These are phyloP conservation scores for Aureobasidium sp. DNA, from an alignment of 2,329 filamentous ascomycete species.

Conservation along the genomic window DNA sequence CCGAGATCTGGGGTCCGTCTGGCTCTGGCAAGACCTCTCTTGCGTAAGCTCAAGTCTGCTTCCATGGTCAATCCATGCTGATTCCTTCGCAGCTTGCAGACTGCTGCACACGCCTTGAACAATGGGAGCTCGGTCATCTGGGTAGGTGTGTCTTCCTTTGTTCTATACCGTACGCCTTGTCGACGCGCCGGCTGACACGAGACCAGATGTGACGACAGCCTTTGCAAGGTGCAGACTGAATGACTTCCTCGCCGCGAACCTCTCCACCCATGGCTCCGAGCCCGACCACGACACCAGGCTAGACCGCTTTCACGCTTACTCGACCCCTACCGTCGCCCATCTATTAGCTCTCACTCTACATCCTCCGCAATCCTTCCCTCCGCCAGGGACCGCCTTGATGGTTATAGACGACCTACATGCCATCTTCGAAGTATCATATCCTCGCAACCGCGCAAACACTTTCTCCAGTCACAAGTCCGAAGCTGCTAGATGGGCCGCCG, in stretches of 20 bases:
- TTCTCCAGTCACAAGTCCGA: constrained; percentile 24
- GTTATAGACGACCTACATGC: constrained; percentile 72
- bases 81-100: constrained; percentile 51
- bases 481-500: constrained; percentile 40
- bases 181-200: not conserved
- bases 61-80: not conserved
- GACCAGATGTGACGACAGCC: constrained; percentile 41
- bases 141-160: constrained; percentile 57
- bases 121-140: constrained; percentile 61
- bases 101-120: constrained; percentile 55
- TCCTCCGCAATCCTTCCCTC: constrained; percentile 56
- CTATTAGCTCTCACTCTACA: constrained; percentile 64
- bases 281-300: constrained; percentile 4
- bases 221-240: constrained; percentile 42
- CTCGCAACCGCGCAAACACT: constrained; percentile 38
- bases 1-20: constrained; percentile 81
- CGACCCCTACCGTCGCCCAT: constrained; percentile 51
- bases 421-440: constrained; percentile 69
- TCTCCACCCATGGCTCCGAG: constrained; percentile 6
- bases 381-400: constrained; percentile 56
- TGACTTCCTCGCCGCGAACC: constrained; percentile 27
- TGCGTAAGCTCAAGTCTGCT: constrained; percentile 49
- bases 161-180: not conserved
- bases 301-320: constrained; percentile 55
- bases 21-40: constrained; percentile 79